Base-by-base conservation (phyloP, 257 asterid species). In the Solanum habrochaites region DNA sequence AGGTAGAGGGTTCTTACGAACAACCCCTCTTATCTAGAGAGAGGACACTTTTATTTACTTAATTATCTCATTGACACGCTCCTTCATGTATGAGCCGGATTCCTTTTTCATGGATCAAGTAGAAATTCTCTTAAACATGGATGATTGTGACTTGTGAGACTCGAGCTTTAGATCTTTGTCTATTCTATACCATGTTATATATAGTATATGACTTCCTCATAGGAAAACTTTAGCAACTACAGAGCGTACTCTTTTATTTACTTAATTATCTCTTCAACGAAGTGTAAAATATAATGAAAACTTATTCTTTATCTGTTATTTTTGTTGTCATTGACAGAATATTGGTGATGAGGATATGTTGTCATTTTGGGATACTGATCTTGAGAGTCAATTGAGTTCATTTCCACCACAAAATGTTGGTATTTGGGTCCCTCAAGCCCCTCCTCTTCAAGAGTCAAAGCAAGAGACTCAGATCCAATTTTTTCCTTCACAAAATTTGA, bases 361-460 rank as follows among this genome's bases (percentile, higher is more conserved):
- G 72, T 89, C 93, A 85, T 86, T 92, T 11, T 94, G 93, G 94
- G 93, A 90, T 32, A 88, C 66, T 74, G 91, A 90, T 80, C 35
- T 89, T 83, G 88, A 72, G 83, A 88, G 82, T 82, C 83, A 45
- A 25, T 77, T 81, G 91, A 88, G 74, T 49, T 86, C 29, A 27
- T 88, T 91, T 43, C 78, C 92, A 4, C 49, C 89, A 25, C 91
- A 91, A 84, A 93, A 89, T 82, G 56, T 85, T 89, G 96, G 96
- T 12, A 27, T 90, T 86, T 91, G 94, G 94, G 95, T 92, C 86
- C 95, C 96, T 52, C 95, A 91, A 85, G 89, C 85, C 32, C 87
- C 89, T 14, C 77, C 78, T 47, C 86, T 86, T 12, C 23, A 40
- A 69, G 52, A 83, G 32, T 43, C 37, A 29, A 31, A 81, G 66